Conservation (phyloP, 2,329 filamentous ascomycete species). For the Nemania serpens region DNA sequence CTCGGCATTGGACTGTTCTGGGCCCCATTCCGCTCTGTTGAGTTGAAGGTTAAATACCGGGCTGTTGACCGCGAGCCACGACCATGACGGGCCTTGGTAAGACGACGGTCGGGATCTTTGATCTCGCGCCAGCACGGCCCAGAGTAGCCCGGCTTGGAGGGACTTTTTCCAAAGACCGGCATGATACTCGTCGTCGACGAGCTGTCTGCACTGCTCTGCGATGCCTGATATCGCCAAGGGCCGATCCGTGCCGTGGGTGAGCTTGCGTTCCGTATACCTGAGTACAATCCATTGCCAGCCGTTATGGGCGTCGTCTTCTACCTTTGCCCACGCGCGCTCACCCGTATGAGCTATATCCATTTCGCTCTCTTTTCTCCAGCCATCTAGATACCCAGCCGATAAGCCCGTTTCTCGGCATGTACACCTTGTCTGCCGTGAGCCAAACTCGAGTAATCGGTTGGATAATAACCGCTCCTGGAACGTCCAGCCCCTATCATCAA, state of each 20-base stretch:
- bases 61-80: conserved; percentile 3
- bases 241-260: conserved; percentile 15
- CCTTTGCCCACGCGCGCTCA: not conserved
- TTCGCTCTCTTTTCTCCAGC: conserved; percentile 7
- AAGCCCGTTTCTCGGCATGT: not conserved
- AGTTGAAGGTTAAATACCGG: not conserved
- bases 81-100: conserved; percentile 17
- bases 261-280: conserved; percentile 11
- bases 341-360: not conserved
- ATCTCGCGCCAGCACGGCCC: not conserved
- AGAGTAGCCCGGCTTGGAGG: not conserved
- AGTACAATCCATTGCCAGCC: conserved; percentile 8
- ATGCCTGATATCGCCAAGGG: conserved; percentile 12
- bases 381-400: not conserved
- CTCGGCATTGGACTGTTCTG: not conserved
- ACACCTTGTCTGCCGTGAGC: conserved; percentile 10
- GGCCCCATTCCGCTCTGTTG: not conserved
- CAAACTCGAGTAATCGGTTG: conserved; percentile 9
- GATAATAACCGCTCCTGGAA: conserved; percentile 16
- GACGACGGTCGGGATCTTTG: not conserved
- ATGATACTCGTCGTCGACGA: conserved; percentile 9
- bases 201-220: conserved; percentile 1
- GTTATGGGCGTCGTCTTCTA: not conserved
- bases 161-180: conserved; percentile 14
- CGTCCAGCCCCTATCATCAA: conserved; percentile 13